Percentiles rank a stretch among this genome's conserved stretches.
Conservation (phyloP, 768 basidiomycete genomes). For the Coprinopsis strossmayeri region DNA sequence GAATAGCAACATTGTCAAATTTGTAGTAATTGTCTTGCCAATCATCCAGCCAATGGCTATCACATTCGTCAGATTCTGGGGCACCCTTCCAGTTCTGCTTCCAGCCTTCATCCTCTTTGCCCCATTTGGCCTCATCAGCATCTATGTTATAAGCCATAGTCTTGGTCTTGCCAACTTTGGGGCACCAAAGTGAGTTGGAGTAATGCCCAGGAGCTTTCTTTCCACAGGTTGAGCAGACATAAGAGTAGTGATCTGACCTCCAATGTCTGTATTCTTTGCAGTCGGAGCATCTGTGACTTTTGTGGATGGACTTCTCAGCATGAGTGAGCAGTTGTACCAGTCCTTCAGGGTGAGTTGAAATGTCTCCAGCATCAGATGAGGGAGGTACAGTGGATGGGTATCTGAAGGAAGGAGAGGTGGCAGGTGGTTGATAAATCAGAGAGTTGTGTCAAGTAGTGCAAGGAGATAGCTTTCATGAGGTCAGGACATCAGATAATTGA, state of each 20-base stretch:
- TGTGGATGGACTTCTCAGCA: not conserved
- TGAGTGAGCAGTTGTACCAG: not conserved
- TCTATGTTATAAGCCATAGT: not conserved
- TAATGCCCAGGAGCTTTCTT: not conserved
- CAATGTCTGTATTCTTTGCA: not conserved
- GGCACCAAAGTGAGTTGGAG: not conserved
- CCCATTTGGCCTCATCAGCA: not conserved
- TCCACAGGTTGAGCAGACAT: not conserved
- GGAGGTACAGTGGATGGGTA: too few relatives aligned
- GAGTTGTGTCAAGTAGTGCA: too few relatives aligned
- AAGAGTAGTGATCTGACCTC: not conserved
- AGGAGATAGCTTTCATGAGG: too few relatives aligned
- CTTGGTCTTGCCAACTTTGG: not conserved
- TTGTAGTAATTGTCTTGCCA: too few relatives aligned
- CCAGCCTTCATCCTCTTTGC: not conserved
- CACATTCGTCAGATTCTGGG: too few relatives aligned
- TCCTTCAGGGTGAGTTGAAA: not conserved
- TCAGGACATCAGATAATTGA: too few relatives aligned
- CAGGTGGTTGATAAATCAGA: too few relatives aligned
- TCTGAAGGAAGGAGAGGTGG: too few relatives aligned
- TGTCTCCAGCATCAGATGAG: too few relatives aligned
- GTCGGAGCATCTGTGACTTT: not conserved
- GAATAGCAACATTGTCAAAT: too few relatives aligned
- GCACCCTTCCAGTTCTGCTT: too few relatives aligned
- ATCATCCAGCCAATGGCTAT: too few relatives aligned